Base-by-base conservation (phyloP, 2,329 filamentous ascomycete species). In the Colletotrichum eremochloae region DNA sequence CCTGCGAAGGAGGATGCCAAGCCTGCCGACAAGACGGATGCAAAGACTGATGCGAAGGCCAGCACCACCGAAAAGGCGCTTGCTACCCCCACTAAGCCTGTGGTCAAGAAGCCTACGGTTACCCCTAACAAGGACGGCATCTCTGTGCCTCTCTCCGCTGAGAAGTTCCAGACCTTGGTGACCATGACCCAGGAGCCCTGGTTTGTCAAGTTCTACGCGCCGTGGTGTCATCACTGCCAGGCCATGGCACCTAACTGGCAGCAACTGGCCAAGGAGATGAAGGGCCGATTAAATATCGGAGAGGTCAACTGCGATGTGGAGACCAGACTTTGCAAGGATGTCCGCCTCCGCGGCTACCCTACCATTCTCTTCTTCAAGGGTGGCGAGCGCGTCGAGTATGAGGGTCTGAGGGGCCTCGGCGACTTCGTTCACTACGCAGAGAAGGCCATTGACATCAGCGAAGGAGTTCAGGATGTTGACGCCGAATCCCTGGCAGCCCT, bases 141-240 rank as follows among this genome's bases (percentile, higher is more conserved):
- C 20, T 97, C 94, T 8, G 86, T 94, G 44, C 83, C 91, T 8
- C 87, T 99, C 12, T 95, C 91, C 2, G 92, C 93, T 0, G 95
- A 98, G 79, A 94, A 87, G 74, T 99, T 99, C 84, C 92, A 97
- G 80, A 91, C 89, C 70, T 86, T 92, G 48, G 95, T 99, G 58
- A 97, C 94, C 3, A 93, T 92, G 80, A 95, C 94, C 0, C 90
- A 93, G 75, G 95, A 98, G 74, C 92, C 95, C 7, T 99, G 96
- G 96, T 98, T 99, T 79, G 91, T 99, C 86, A 99, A 99, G 82
- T 98, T 99, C 81, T 98, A 98, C 81, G 95, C 94, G 24, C 97
- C 96, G 7, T 98, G 96, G 96, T 99, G 96, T 81, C 91, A 92
- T 76, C 96, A 99, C 83, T 99, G 97, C 82, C 94, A 97, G 83